Evolutionary conservation across 441 rosid genomes (phyloP).

Genomic region (Erodium moschatum): DNA sequence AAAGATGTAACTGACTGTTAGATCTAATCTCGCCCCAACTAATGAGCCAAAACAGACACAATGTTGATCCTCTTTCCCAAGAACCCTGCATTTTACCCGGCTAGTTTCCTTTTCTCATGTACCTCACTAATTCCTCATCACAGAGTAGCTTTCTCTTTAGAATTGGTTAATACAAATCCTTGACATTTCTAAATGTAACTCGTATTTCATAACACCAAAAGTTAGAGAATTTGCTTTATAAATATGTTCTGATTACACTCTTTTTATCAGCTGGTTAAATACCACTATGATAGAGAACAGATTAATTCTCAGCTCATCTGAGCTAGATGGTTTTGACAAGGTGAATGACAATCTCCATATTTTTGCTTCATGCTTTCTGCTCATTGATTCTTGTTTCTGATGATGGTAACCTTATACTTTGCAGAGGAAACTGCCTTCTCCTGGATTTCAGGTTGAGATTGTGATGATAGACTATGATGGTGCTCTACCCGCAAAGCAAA

Average conservation of each 20-base stretch:
- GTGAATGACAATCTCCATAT: slow-evolving; percentile 28
- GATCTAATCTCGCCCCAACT: background rate
- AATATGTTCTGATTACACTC: background rate
- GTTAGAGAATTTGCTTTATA: background rate
- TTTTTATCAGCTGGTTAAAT: slow-evolving; percentile 59
- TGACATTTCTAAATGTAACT: background rate
- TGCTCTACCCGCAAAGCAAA: slow-evolving; percentile 28
- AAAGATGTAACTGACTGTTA: background rate
- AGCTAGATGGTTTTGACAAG: slow-evolving; percentile 81
- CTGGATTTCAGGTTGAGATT: slow-evolving; percentile 70
- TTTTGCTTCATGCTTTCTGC: background rate
- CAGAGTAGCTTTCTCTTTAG: background rate
- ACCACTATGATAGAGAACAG: slow-evolving; percentile 67
- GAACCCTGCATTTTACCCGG: no score
- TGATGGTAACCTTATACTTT: slow-evolving; percentile 12
- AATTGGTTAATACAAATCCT: background rate
- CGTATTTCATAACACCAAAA: background rate
- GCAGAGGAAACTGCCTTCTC: slow-evolving; percentile 67
- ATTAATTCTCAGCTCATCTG: slow-evolving; percentile 41
- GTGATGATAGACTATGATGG: slow-evolving; percentile 57
- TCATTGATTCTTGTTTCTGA: background rate
- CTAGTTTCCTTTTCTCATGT: no score
- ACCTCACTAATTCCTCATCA: background rate
- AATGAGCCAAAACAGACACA: background rate
- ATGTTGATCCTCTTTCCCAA: background rate